Conservation (phyloP, 1,284 basidiomycete genomes). For the Moesziomyces sp. region DNA sequence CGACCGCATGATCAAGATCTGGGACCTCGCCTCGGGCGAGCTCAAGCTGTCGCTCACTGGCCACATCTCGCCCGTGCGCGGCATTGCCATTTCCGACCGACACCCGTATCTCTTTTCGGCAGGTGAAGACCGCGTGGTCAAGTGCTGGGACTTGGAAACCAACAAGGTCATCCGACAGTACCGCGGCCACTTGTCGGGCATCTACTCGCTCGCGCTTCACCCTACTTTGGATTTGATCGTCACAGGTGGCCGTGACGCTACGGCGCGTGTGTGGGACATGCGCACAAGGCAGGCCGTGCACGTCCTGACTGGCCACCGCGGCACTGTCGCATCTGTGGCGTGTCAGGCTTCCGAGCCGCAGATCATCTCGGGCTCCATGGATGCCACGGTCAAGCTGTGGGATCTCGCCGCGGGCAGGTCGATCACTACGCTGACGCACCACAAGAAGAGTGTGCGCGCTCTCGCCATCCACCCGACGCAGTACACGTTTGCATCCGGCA, state of each 20-base stretch:
- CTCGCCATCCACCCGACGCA: constrained; percentile 94
- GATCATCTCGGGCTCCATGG: constrained; percentile 97
- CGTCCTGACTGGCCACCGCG: constrained; percentile 90
- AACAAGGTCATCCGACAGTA: constrained; percentile 99
- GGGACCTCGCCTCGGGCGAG: constrained; percentile 96
- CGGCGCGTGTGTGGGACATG: constrained; percentile 99
- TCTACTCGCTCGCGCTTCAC: constrained; percentile 82
- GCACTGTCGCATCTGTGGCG: constrained; percentile 90
- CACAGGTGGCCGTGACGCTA: constrained; percentile 92
- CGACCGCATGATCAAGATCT: constrained; percentile 98
- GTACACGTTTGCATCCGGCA: constrained; percentile 86
- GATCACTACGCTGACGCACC: constrained; percentile 93
- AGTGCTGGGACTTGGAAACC: constrained; percentile 98
- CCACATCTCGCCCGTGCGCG: constrained; percentile 95
- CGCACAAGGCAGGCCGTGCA: constrained; percentile 95
- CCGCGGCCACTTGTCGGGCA: constrained; percentile 95
- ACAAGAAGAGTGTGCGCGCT: constrained; percentile 94
- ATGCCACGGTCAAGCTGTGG: constrained; percentile 95
- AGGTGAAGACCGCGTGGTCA: constrained; percentile 99
- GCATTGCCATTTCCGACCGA: constrained; percentile 87
- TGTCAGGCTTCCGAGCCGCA: constrained; percentile 97
- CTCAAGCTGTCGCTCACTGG: constrained; percentile 94
- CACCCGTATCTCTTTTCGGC: constrained; percentile 98
- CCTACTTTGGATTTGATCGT: constrained; percentile 95
- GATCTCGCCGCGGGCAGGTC: constrained; percentile 98